phyloP scores from a whole-genome alignment of 495 filamentous ascomycete genomes.

The Penicillium canariense region DNA sequence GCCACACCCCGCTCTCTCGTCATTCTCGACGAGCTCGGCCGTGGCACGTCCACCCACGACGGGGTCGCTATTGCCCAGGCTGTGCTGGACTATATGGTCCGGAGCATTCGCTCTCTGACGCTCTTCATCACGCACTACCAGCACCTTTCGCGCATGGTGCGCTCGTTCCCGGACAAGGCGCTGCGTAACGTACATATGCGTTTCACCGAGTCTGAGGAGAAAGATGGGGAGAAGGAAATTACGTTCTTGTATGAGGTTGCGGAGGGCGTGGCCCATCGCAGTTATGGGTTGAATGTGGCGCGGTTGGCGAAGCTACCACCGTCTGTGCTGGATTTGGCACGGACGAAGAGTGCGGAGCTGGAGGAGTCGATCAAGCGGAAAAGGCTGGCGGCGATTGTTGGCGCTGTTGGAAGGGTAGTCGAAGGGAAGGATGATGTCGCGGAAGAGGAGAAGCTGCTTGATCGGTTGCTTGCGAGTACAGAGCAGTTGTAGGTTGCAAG shows the following conservation, averaged over 20 bases:
- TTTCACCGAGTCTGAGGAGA: conserved; percentile 58
- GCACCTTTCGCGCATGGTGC: conserved; percentile 67
- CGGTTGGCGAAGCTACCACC: conserved; percentile 78
- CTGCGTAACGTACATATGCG: conserved; percentile 81
- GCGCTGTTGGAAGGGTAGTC: conserved; percentile 42
- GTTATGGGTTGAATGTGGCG: conserved; percentile 93
- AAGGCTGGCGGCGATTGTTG: conserved; percentile 46
- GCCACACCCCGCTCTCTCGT: conserved; percentile 79
- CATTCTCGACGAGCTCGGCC: conserved; percentile 92
- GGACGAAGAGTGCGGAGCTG: conserved; percentile 72
- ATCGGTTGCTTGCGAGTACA: conserved; percentile 35
- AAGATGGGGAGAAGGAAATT: conserved; percentile 50
- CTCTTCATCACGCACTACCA: conserved; percentile 99
- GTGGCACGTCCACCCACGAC: conserved; percentile 92
- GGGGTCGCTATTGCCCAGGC: conserved; percentile 94
- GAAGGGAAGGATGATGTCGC: conserved; percentile 15
- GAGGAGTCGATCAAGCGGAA: conserved; percentile 69
- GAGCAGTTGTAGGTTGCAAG: conserved; percentile 34
- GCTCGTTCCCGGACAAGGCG: conserved; percentile 57
- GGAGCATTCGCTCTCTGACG: conserved; percentile 69
- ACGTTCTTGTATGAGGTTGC: conserved; percentile 82
- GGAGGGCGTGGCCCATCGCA: conserved; percentile 87
- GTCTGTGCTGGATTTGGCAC: conserved; percentile 72
- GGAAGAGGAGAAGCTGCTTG: conserved; percentile 30
- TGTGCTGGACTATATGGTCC: conserved; percentile 80